phyloP scores from a whole-genome alignment of 1,284 basidiomycete genomes.

The Microbotryomycetes sp. region DNA sequence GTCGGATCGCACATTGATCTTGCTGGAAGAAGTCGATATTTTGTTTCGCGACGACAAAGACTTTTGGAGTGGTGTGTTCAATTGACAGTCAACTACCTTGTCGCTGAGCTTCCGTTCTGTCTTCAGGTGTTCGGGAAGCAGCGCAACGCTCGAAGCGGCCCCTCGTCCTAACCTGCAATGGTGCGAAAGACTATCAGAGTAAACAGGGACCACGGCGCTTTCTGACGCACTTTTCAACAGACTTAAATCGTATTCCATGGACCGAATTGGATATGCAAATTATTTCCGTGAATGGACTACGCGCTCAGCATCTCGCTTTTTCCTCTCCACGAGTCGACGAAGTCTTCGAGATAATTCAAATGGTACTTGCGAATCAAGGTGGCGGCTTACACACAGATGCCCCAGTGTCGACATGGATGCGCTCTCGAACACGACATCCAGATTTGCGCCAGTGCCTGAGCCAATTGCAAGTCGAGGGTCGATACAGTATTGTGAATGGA shows the following conservation, averaged over 20 bases:
- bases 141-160: slow-evolving; percentile 75
- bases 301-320: no score
- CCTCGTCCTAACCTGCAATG: slow-evolving; percentile 86
- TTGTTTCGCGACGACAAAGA: slow-evolving; percentile 80
- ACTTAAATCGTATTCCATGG: slow-evolving; percentile 61
- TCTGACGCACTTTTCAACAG: slow-evolving; percentile 45
- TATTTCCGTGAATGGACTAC: slow-evolving; percentile 43
- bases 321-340: no score
- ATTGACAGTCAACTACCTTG: neutral
- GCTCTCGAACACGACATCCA: slow-evolving; percentile 30
- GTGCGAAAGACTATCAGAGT: no score
- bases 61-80: slow-evolving; percentile 68
- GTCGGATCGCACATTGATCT: slow-evolving; percentile 57
- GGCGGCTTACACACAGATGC: no score
- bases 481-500: slow-evolving; percentile 12
- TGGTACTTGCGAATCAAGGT: no score
- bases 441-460: slow-evolving; percentile 58
- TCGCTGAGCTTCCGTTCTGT: neutral
- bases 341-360: no score
- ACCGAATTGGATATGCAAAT: slow-evolving; percentile 68
- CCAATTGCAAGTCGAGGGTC: slow-evolving; percentile 52
- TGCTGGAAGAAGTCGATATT: slow-evolving; percentile 96
- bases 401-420: slow-evolving; percentile 7
- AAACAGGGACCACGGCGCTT: no score
- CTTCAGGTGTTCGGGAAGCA: slow-evolving; percentile 53